Evolutionary conservation across 352 stramenopile species (phyloP).

Genomic region (Phytopythium litorale): DNA sequence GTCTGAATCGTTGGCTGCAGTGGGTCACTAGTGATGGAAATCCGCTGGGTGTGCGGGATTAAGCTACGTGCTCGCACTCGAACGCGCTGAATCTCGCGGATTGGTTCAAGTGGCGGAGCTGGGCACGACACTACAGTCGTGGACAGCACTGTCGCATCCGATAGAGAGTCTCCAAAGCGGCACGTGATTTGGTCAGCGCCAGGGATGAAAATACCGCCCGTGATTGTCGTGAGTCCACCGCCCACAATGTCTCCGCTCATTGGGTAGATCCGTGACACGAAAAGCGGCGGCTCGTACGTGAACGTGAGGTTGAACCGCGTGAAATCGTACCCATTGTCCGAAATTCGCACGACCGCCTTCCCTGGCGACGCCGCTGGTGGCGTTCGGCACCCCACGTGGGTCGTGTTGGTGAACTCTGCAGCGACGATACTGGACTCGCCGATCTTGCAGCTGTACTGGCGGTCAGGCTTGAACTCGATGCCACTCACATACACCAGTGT

Average conservation of each 20-base stretch:
- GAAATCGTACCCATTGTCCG: constrained; percentile 54
- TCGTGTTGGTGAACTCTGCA: constrained; percentile 48
- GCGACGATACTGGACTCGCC: constrained; percentile 25
- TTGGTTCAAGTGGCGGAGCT: constrained; percentile 53
- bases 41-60: constrained; percentile 46
- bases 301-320: constrained; percentile 49
- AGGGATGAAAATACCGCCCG: constrained; percentile 54
- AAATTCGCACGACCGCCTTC: constrained; percentile 40
- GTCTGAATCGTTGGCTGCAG: constrained; percentile 39
- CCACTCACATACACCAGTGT: constrained; percentile 52
- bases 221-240: constrained; percentile 44
- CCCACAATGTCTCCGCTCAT: constrained; percentile 61
- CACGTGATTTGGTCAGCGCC: constrained; percentile 55
- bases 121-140: constrained; percentile 53
- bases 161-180: constrained; percentile 83
- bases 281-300: constrained; percentile 41
- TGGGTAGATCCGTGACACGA: constrained; percentile 53
- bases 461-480: constrained; percentile 18
- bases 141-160: constrained; percentile 66
- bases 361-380: constrained; percentile 23
- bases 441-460: constrained; percentile 52
- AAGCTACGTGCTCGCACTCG: constrained; percentile 37
- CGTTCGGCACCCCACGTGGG: constrained; percentile 53
- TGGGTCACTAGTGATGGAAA: constrained; percentile 36
- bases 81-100: constrained; percentile 85